Evolutionary conservation across 1,284 basidiomycete species (phyloP).

Genomic region (Jaminaea rosea): DNA sequence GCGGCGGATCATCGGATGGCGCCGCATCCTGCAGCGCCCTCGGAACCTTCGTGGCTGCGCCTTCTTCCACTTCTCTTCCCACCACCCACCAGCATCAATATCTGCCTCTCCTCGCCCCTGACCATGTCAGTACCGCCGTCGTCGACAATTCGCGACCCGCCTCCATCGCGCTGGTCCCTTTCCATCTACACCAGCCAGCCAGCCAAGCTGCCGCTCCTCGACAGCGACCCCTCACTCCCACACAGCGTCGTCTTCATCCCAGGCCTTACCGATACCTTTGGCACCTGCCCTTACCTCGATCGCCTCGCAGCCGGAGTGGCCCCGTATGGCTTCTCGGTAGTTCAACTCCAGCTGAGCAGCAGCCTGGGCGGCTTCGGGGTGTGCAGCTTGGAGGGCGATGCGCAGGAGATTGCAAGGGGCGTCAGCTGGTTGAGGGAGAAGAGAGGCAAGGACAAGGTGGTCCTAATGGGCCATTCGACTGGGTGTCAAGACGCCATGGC

Average conservation of each 20-base stretch:
- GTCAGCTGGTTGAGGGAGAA: conserved; percentile 16
- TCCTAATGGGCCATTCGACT: conserved; percentile 43
- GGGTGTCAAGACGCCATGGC: conserved; percentile 40
- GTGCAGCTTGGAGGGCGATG: conserved; percentile 36
- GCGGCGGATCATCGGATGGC: too few relatives aligned
- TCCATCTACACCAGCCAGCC: conserved; percentile 22
- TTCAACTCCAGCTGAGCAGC: conserved; percentile 29
- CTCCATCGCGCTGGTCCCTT: neutral
- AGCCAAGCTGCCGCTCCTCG: conserved; percentile 25
- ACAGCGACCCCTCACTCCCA: conserved; percentile 17
- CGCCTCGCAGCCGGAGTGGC: conserved; percentile 13
- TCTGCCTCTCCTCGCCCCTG: too few relatives aligned
- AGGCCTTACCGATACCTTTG: conserved; percentile 37
- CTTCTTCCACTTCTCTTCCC: too few relatives aligned
- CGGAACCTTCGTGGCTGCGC: too few relatives aligned
- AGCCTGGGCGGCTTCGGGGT: conserved; percentile 36
- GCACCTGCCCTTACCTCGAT: conserved; percentile 29
- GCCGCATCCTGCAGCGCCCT: too few relatives aligned
- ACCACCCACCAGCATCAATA: too few relatives aligned
- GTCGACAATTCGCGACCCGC: too few relatives aligned
- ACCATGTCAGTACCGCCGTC: too few relatives aligned
- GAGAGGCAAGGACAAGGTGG: conserved; percentile 17
- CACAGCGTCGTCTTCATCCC: conserved; percentile 31
- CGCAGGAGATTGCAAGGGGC: conserved; percentile 27
- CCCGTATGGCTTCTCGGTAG: conserved; percentile 20